Evolutionary conservation across 208 protist species (phyloP).

Genomic region (Crithidia fasciculata): DNA sequence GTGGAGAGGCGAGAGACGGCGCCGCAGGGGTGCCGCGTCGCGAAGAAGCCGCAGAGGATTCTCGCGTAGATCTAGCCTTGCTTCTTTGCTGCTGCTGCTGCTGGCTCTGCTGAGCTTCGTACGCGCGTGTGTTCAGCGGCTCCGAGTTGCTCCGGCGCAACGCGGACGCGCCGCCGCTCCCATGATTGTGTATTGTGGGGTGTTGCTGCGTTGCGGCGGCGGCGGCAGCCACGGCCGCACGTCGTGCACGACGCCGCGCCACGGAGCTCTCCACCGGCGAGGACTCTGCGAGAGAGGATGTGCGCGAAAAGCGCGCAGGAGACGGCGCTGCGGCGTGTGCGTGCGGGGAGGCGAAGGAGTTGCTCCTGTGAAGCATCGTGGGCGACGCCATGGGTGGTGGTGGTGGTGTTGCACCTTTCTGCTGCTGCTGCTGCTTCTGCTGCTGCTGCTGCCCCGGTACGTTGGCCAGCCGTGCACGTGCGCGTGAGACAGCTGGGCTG

Average conservation of each 20-base stretch:
- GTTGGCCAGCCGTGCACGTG: conserved; percentile 8
- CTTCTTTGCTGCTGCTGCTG: no score
- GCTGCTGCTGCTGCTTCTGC: no score
- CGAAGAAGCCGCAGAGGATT: neutral
- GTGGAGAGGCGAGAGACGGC: neutral
- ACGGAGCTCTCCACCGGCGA: conserved; percentile 10
- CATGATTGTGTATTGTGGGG: neutral
- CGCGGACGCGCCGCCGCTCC: neutral
- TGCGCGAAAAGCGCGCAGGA: conserved; percentile 13
- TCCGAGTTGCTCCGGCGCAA: conserved; percentile 11
- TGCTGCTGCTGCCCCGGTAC: no score
- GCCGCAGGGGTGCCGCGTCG: neutral
- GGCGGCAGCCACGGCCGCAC: neutral
- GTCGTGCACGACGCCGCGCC: conserved; percentile 9
- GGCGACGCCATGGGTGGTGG: neutral
- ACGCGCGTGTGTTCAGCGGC: conserved; percentile 12
- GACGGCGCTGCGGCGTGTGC: neutral
- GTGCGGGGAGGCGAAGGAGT: neutral
- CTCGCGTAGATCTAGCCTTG: no score
- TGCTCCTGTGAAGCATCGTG: neutral
- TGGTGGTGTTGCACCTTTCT: neutral
- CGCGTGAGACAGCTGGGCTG: neutral
- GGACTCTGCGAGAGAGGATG: conserved; percentile 11
- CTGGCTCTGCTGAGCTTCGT: conserved; percentile 9
- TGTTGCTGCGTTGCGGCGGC: neutral